Conservation (phyloP, 2,329 filamentous ascomycete species). For the Chaetomiaceae sp. region DNA sequence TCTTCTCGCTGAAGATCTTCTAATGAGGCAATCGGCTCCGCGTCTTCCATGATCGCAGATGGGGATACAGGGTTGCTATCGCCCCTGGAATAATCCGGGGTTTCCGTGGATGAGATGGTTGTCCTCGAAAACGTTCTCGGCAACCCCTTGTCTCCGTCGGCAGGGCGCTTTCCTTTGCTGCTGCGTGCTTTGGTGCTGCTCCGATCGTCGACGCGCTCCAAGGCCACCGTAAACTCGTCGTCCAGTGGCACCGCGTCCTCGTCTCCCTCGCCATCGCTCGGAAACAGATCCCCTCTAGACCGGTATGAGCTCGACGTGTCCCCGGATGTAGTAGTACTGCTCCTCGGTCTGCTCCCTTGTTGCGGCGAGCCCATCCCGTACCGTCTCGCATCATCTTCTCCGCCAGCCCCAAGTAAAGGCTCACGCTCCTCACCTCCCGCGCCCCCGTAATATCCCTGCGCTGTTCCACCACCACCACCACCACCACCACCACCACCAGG, state of each 20-base stretch:
- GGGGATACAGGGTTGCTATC: constrained; percentile 16
- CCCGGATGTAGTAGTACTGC: constrained; percentile 71
- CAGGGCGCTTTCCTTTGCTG: constrained; percentile 53
- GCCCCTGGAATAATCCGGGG: constrained; percentile 18
- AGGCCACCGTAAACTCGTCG: constrained; percentile 81
- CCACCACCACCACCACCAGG: no score
- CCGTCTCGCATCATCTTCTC: constrained; percentile 36
- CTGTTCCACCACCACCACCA: constrained; percentile 36
- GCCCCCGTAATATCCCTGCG: constrained; percentile 23
- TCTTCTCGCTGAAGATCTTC: constrained; percentile 51
- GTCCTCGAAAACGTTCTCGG: constrained; percentile 53
- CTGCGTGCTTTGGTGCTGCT: constrained; percentile 60
- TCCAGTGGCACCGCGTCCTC: constrained; percentile 90
- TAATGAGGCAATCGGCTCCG: constrained; percentile 37
- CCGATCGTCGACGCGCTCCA: constrained; percentile 69
- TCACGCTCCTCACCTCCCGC: constrained; percentile 48
- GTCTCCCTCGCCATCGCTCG: constrained; percentile 77
- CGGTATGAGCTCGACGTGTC: constrained; percentile 80
- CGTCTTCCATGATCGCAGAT: constrained; percentile 8
- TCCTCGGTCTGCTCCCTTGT: constrained; percentile 52
- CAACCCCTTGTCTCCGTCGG: constrained; percentile 24
- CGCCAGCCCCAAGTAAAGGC: constrained; percentile 57
- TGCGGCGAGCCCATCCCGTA: constrained; percentile 15
- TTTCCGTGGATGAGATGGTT: constrained; percentile 43
- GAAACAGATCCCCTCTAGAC: constrained; percentile 83